Evolutionary conservation across 2,329 filamentous ascomycete genomes (phyloP).

Genomic region (Neonectria punicea): DNA sequence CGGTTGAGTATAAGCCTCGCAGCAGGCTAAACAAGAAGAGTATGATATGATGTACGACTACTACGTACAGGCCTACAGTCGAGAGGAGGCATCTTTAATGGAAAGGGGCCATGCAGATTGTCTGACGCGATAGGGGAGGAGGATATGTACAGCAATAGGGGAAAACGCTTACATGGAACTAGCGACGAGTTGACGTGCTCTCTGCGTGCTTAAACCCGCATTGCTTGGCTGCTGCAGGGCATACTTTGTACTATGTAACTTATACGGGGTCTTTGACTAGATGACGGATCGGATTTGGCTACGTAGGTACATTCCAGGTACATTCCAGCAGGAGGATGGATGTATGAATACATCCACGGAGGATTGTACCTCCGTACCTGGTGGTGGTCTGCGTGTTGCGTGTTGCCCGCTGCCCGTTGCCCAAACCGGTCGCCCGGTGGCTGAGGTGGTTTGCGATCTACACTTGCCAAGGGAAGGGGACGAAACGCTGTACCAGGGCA

Average conservation of each 20-base stretch:
- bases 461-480: conserved; percentile 24
- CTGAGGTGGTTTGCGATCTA: conserved; percentile 31
- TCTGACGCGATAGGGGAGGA: neutral
- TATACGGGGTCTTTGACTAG: neutral
- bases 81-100: conserved; percentile 5
- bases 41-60: neutral
- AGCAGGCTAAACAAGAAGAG: neutral
- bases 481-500: conserved; percentile 28
- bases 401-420: neutral
- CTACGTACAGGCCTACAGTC: conserved; percentile 3
- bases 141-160: neutral
- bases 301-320: neutral
- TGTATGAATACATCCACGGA: neutral
- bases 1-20: conserved; percentile 7
- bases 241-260: neutral
- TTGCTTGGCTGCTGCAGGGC: neutral
- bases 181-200: neutral
- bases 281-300: conserved; percentile 1
- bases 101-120: conserved; percentile 20
- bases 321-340: neutral
- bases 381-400: neutral
- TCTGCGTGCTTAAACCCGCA: neutral
- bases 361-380: neutral
- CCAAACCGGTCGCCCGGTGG: conserved; percentile 6
- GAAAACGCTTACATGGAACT: neutral